Evolutionary conservation across 805 yeast species (phyloP).

Genomic region (Danielia oregonensis): DNA sequence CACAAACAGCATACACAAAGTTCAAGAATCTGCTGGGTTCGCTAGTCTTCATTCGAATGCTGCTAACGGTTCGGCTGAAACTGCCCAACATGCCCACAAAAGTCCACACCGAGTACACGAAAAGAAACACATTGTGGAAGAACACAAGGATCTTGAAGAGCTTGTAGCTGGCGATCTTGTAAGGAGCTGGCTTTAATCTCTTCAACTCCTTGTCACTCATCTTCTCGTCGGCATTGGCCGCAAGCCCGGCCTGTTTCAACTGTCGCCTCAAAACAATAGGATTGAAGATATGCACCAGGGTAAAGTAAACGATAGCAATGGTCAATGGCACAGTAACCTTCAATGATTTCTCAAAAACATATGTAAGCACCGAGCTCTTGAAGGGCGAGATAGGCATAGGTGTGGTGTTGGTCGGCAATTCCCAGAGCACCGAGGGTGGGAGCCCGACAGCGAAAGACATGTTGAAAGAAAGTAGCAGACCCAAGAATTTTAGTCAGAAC

Average conservation of each 20-base stretch:
- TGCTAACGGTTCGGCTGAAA: constrained; percentile 38
- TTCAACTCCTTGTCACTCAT: constrained; percentile 23
- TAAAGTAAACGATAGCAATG: constrained; percentile 56
- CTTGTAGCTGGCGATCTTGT: constrained; percentile 39
- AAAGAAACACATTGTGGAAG: constrained; percentile 57
- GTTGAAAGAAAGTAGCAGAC: too few species aligned
- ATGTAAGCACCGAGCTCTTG: constrained; percentile 23
- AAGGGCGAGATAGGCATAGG: constrained; percentile 37
- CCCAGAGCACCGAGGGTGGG: constrained; percentile 30
- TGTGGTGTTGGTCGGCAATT: constrained; percentile 25
- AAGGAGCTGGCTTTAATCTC: constrained; percentile 52
- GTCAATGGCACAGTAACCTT: constrained; percentile 51
- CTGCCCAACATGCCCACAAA: constrained; percentile 60
- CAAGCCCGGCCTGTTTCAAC: constrained; percentile 22
- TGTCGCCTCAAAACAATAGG: constrained; percentile 46
- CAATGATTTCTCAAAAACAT: constrained; percentile 41
- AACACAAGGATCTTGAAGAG: constrained; percentile 54
- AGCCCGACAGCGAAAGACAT: constrained; percentile 27
- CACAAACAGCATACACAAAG: constrained; percentile 63
- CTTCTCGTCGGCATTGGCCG: constrained; percentile 15
- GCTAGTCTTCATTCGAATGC: constrained; percentile 9
- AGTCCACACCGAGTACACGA: constrained; percentile 69
- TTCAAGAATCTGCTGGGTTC: constrained; percentile 31
- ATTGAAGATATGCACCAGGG: constrained; percentile 53
- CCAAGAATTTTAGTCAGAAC: background rate